phyloP scores from a whole-genome alignment of 805 yeast genomes.

The Saccharomyces mikatae region DNA sequence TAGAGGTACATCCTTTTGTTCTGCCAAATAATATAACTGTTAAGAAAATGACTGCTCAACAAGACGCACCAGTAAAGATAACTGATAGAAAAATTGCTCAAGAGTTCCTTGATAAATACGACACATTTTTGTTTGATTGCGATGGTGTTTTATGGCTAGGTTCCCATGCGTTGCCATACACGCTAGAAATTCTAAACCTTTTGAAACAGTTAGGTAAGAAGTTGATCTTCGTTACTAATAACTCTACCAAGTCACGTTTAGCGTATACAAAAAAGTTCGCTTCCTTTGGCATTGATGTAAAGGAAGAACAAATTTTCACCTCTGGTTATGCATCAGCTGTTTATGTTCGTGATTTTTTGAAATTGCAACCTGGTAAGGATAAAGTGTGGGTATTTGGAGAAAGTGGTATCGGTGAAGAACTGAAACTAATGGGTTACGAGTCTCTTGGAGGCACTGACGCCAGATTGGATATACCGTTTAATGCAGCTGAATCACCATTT shows the following conservation, averaged over 20 bases:
- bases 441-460: slow-evolving; percentile 83
- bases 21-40: neutral
- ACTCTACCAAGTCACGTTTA: slow-evolving; percentile 81
- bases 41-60: neutral
- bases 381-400: slow-evolving; percentile 91
- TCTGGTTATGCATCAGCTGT: slow-evolving; percentile 88
- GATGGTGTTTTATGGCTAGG: slow-evolving; percentile 98
- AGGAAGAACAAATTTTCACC: slow-evolving; percentile 72
- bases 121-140: slow-evolving; percentile 89
- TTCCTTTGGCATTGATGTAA: slow-evolving; percentile 39
- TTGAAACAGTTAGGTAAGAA: slow-evolving; percentile 51
- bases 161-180: slow-evolving; percentile 65
- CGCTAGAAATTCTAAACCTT: slow-evolving; percentile 63
- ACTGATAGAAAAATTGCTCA: slow-evolving; percentile 40
- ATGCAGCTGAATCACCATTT: slow-evolving; percentile 48
- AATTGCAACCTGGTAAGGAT: slow-evolving; percentile 57
- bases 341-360: slow-evolving; percentile 66
- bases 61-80: slow-evolving; percentile 39
- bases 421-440: slow-evolving; percentile 62
- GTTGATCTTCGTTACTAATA: slow-evolving; percentile 86
- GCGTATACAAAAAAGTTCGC: slow-evolving; percentile 71
- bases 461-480: slow-evolving; percentile 43
- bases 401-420: slow-evolving; percentile 74
- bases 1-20: neutral
- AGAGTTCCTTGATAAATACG: slow-evolving; percentile 54